A percentile compares a stretch with the other conserved stretches of the same genome.
phyloP scores from a whole-genome alignment of 1,284 basidiomycete genomes.

The Microbotryum violaceum region DNA sequence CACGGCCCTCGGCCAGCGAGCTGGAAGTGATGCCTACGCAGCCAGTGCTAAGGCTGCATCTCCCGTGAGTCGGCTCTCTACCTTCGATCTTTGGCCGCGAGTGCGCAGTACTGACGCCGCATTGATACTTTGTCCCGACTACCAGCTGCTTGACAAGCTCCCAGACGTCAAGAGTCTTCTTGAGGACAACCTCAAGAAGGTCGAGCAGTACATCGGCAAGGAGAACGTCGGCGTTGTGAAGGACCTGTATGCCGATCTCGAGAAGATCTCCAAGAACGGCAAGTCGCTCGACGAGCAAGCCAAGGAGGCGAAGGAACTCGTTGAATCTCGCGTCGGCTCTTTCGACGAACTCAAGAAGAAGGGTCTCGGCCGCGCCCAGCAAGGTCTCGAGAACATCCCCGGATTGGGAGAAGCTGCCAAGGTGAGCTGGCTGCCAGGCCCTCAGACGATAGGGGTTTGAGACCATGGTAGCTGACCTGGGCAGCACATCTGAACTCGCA shows the following conservation, averaged over 20 bases:
- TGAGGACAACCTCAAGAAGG: slow-evolving; percentile 22
- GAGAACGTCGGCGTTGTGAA: slow-evolving; percentile 34
- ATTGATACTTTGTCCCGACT: background rate
- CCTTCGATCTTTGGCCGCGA: background rate
- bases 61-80: slow-evolving; percentile 11
- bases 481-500: background rate
- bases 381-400: slow-evolving; percentile 35
- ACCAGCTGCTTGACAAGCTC: slow-evolving; percentile 29
- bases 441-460: background rate
- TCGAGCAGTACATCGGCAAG: slow-evolving; percentile 26
- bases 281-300: slow-evolving; percentile 45
- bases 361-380: slow-evolving; percentile 35
- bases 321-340: slow-evolving; percentile 44
- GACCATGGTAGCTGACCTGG: background rate
- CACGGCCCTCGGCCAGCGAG: slow-evolving; percentile 24
- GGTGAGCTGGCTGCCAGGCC: slow-evolving; percentile 8
- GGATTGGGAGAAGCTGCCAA: slow-evolving; percentile 24
- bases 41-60: slow-evolving; percentile 26
- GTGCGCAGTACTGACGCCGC: background rate
- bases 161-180: slow-evolving; percentile 33
- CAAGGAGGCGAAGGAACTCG: slow-evolving; percentile 45
- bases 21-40: slow-evolving; percentile 33
- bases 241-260: slow-evolving; percentile 31
- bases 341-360: slow-evolving; percentile 41
- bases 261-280: slow-evolving; percentile 38